Conservation (phyloP, 768 basidiomycete genomes). For the Termitomyces sp. region DNA sequence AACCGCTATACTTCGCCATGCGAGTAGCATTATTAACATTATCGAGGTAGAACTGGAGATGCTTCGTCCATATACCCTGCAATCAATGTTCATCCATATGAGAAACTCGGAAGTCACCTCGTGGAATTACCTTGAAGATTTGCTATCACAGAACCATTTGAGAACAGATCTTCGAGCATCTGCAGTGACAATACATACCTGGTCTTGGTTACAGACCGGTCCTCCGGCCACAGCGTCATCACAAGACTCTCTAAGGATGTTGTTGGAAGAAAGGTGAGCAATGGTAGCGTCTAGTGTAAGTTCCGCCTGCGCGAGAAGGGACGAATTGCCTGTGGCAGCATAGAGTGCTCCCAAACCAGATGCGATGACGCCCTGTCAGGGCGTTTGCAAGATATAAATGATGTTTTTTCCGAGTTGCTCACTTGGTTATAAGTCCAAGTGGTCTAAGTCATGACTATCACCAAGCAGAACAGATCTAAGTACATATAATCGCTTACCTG, state of each 20-base stretch:
- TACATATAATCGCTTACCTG: constrained; percentile 21
- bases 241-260: constrained; percentile 46
- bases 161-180: not conserved
- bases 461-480: not conserved
- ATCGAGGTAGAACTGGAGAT: constrained; percentile 45
- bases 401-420: not conserved
- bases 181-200: constrained; percentile 19
- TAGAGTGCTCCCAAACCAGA: constrained; percentile 45
- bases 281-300: constrained; percentile 50
- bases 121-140: constrained; percentile 34
- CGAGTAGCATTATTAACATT: constrained; percentile 34
- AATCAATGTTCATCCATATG: not conserved
- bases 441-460: constrained; percentile 24
- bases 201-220: constrained; percentile 38
- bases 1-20: constrained; percentile 35
- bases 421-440: constrained; percentile 61
- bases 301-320: constrained; percentile 41
- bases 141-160: constrained; percentile 20
- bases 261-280: constrained; percentile 27
- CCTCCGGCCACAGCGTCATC: constrained; percentile 36
- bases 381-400: not conserved
- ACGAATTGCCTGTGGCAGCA: constrained; percentile 29
- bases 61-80: constrained; percentile 49
- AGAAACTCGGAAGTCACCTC: not conserved
- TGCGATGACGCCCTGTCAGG: constrained; percentile 45